These are phyloP conservation scores for Sphenostylis stenocarpa DNA, from an alignment of 306 rosid species.

Conservation along the genomic window DNA sequence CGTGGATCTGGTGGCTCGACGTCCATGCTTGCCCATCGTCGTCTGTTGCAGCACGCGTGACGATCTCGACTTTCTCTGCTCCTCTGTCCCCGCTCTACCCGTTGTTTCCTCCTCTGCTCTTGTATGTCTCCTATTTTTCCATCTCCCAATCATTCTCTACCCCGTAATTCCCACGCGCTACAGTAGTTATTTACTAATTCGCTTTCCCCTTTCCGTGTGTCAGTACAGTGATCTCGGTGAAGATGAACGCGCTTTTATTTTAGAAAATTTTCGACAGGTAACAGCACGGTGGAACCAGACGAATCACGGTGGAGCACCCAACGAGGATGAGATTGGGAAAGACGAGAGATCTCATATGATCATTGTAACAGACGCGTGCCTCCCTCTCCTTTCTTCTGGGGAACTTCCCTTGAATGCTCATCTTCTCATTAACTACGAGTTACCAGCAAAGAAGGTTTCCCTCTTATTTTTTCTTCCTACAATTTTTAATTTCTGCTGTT, in stretches of 20 bases:
- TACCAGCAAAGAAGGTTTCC: conserved; percentile 76
- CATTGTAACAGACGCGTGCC: conserved; percentile 86
- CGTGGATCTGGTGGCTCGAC: conserved; percentile 70
- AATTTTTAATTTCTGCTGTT: neutral
- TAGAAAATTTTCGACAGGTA: conserved; percentile 68
- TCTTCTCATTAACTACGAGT: conserved; percentile 79
- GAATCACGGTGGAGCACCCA: conserved; percentile 43
- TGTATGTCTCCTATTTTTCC: conserved; percentile 33
- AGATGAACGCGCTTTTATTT: conserved; percentile 58
- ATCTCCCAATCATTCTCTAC: neutral
- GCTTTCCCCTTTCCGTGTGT: conserved; percentile 15
- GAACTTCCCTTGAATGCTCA: conserved; percentile 68
- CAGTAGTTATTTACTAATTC: neutral
- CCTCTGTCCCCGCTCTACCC: conserved; percentile 63
- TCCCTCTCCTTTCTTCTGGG: conserved; percentile 78
- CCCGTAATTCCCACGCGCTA: neutral
- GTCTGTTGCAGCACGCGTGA: conserved; percentile 86
- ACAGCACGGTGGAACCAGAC: conserved; percentile 56
- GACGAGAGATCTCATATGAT: conserved; percentile 72
- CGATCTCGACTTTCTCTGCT: conserved; percentile 80
- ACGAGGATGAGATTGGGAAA: conserved; percentile 45
- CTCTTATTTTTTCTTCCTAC: neutral
- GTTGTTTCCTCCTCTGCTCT: conserved; percentile 62
- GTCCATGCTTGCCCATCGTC: conserved; percentile 66
- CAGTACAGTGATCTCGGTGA: conserved; percentile 96